Evolutionary conservation across 2,329 filamentous ascomycete species (phyloP).

Genomic region (Chrysoporthe austroafricana): DNA sequence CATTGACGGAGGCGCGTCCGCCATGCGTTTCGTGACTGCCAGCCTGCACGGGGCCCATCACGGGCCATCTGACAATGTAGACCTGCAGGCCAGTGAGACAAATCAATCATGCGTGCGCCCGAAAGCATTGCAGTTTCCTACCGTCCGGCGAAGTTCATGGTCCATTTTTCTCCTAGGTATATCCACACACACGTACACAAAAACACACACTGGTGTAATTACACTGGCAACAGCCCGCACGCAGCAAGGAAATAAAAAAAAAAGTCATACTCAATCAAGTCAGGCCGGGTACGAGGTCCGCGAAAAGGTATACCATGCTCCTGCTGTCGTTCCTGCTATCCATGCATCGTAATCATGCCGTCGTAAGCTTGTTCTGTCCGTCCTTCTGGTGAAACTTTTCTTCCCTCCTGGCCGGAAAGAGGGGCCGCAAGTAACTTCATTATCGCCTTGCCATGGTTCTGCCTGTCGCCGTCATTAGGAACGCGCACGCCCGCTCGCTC

Average conservation of each 20-base stretch:
- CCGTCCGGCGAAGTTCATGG: background rate
- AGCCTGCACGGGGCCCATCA: no score
- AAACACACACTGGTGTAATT: background rate
- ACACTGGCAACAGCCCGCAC: background rate
- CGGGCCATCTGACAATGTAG: no score
- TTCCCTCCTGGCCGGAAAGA: background rate
- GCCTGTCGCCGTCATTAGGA: background rate
- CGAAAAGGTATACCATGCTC: background rate
- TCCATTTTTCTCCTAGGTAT: background rate
- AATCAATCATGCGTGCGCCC: no score
- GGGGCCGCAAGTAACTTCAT: background rate
- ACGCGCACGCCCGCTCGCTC: background rate
- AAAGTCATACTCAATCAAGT: background rate
- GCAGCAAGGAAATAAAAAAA: background rate
- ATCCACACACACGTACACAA: background rate
- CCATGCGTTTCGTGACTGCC: background rate
- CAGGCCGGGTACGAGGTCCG: background rate
- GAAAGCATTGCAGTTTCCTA: no score
- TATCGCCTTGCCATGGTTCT: slow-evolving; percentile 1
- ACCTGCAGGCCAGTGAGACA: no score
- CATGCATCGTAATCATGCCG: slow-evolving; percentile 15
- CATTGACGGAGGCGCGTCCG: background rate
- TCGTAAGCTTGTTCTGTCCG: slow-evolving; percentile 1
- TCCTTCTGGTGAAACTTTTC: background rate
- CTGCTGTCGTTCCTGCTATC: background rate